A percentile compares a stretch with the other conserved stretches of the same genome.
phyloP scores from a whole-genome alignment of 768 basidiomycete genomes.

The Botryobasidium botryosum region DNA sequence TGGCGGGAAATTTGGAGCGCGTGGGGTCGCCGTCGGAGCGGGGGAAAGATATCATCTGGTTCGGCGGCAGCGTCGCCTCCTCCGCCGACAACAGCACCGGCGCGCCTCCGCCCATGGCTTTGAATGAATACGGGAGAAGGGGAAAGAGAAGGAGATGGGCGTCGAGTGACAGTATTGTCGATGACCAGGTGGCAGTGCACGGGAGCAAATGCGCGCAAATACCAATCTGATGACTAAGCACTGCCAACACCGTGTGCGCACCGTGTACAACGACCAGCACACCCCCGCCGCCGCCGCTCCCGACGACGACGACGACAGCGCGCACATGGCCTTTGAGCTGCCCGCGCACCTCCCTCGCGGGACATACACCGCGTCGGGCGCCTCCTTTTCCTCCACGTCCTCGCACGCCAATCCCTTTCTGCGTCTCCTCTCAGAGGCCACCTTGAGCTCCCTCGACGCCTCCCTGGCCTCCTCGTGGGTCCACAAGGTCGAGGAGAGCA shows the following conservation, averaged over 20 bases:
- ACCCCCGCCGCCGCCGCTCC: too few relatives aligned
- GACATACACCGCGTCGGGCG: slow-evolving; percentile 32
- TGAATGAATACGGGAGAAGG: too few relatives aligned
- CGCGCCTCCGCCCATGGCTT: too few relatives aligned
- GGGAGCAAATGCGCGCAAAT: slow-evolving; percentile 50
- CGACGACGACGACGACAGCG: too few relatives aligned
- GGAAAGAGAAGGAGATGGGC: too few relatives aligned
- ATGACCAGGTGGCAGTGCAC: too few relatives aligned
- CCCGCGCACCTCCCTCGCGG: slow-evolving; percentile 55
- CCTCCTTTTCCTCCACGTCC: slow-evolving; percentile 9
- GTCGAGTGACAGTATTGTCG: too few relatives aligned
- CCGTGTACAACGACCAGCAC: too few relatives aligned
- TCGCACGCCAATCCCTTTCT: slow-evolving; percentile 25
- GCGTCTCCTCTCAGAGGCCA: slow-evolving; percentile 47
- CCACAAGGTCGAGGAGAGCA: slow-evolving; percentile 51
- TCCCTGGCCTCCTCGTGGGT: slow-evolving; percentile 52
- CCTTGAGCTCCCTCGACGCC: slow-evolving; percentile 39
- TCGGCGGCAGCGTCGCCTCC: background rate
- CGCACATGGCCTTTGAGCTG: slow-evolving; percentile 63
- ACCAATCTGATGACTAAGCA: too few relatives aligned
- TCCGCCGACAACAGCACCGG: too few relatives aligned
- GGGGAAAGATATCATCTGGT: background rate
- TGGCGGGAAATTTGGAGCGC: background rate
- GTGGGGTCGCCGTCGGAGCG: background rate
- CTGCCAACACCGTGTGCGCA: too few relatives aligned